Evolutionary conservation across 2,329 filamentous ascomycete species (phyloP).

Genomic region (Apiospora aurea): DNA sequence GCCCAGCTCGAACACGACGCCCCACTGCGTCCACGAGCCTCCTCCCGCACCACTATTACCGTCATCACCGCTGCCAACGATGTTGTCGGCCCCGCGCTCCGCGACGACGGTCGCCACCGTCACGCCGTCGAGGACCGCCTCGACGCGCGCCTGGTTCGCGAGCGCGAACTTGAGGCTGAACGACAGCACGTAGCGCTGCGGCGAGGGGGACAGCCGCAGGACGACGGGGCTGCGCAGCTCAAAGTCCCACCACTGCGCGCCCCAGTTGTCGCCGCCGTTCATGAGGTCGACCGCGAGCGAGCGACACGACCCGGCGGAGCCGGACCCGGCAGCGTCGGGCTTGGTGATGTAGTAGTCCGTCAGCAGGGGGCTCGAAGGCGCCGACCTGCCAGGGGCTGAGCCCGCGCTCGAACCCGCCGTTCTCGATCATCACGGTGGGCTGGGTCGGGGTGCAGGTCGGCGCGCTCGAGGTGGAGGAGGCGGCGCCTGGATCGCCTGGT

Average conservation of each 20-base stretch:
- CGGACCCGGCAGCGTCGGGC: not conserved
- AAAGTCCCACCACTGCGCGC: conserved; percentile 8
- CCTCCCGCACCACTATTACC: no score
- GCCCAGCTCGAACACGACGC: conserved; percentile 15
- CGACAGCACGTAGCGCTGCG: not conserved
- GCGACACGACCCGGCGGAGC: conserved; percentile 3
- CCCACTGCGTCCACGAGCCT: conserved; percentile 12
- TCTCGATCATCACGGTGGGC: not conserved
- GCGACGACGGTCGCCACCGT: conserved; percentile 22
- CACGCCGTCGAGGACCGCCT: not conserved
- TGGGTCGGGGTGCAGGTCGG: not conserved
- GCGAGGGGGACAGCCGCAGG: not conserved
- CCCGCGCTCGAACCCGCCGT: conserved; percentile 18
- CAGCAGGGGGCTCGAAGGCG: conserved; percentile 9
- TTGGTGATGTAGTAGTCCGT: conserved; percentile 19
- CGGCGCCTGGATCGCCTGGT: not conserved
- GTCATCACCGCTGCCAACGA: not conserved
- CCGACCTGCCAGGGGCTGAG: conserved; percentile 5
- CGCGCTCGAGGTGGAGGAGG: not conserved
- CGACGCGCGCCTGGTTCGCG: conserved; percentile 8
- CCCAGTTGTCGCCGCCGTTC: conserved; percentile 14
- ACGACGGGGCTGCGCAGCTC: conserved; percentile 5
- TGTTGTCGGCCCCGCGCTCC: not conserved
- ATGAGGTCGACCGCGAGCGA: not conserved
- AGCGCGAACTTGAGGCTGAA: conserved; percentile 14